Evolutionary conservation across 768 basidiomycete genomes (phyloP), one percentile per base, ranked within the genome.

Genomic region (Lactarius indigo): DNA sequence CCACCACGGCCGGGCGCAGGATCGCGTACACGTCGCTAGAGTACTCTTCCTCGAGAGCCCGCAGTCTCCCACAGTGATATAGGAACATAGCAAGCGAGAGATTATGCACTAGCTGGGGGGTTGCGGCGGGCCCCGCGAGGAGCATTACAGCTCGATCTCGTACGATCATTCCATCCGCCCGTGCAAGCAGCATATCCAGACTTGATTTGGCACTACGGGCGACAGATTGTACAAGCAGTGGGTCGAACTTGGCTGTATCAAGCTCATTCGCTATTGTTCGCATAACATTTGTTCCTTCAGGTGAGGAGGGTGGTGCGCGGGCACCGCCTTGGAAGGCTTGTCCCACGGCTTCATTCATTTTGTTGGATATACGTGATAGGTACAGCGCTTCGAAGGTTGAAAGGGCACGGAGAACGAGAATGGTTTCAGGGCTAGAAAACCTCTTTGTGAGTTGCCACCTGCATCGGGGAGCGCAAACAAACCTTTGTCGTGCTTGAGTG

Each of bases 161-260:
- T 17, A 84, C 81, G 35, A 88, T 94, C 78, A 94, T 70, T 20
- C 76, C 78, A 42, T 97, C 94, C 1, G 85, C 76, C 64, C 88
- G 83, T 7, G 82, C 79, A 26, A 86, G 72, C 70, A 93, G 80
- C 68, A 79, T 82, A n/a, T 94, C 92, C 57, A 98, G 73, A 63
- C 87, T 86, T 2, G 83, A 78, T 12, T 82, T 82, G 0, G 85
- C 87, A 73, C 86, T 89, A 75, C 87, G 89, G 17, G 95, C 92
- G 9, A 97, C 88, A 7, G 87, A 82, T 65, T 83, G 84, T 13
- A 93, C 86, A 17, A 99, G 79, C 42, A 98, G 75, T 0, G 96
- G 96, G 77, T 99, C 97, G 74, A 96, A 97, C 68, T 88, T 84
- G 17, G 94, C 94, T 2, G 93, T 87, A 75, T 98, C 95, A 5